Conservation (phyloP, 306 rosid genomes). For the Prunus mume region DNA sequence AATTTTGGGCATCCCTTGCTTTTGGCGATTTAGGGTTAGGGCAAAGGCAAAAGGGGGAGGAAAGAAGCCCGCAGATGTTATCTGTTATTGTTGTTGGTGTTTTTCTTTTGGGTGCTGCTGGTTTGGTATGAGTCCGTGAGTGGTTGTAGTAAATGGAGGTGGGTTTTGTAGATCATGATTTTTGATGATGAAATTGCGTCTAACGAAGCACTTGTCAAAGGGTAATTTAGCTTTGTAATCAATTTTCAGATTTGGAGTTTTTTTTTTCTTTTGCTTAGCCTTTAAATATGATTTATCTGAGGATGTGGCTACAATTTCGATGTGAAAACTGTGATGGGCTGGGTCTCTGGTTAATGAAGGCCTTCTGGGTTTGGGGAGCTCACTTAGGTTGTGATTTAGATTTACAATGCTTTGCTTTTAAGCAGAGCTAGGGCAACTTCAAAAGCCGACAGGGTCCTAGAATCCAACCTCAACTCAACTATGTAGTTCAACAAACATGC, state of each 20-base stretch:
- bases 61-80: neutral
- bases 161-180: slow-evolving; percentile 23
- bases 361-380: neutral
- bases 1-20: neutral
- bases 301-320: slow-evolving; percentile 1
- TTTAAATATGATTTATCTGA: neutral
- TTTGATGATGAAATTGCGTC: slow-evolving; percentile 44
- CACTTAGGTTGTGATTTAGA: neutral
- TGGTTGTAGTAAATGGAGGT: slow-evolving; percentile 9
- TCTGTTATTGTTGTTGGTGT: neutral
- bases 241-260: neutral
- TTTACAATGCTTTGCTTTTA: neutral
- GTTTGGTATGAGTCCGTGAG: slow-evolving; percentile 26
- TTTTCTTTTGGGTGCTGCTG: neutral
- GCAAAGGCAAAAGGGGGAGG: neutral
- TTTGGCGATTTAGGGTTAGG: slow-evolving; percentile 35
- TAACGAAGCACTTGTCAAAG: slow-evolving; percentile 21
- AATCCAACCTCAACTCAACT: neutral
- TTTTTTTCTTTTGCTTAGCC: neutral
- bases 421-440: neutral
- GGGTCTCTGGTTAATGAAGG: neutral
- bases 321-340: neutral
- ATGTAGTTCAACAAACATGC: neutral
- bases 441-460: neutral
- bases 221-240: neutral